Base-by-base conservation (phyloP, 345 rosid genomes). In the Arabis hirsuta region DNA sequence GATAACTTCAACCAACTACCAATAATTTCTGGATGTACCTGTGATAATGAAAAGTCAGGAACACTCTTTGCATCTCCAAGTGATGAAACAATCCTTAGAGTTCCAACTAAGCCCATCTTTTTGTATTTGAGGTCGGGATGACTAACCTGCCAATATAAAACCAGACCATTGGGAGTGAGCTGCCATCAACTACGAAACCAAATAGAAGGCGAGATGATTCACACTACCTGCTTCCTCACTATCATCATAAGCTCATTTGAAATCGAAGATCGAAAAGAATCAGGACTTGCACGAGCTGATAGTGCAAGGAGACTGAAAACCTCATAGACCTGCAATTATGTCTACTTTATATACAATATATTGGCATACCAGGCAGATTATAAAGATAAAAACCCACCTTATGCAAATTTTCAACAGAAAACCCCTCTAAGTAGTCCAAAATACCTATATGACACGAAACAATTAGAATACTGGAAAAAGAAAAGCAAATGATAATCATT, bases 401-500 rank as follows among this genome's bases (percentile, higher is more conserved):
- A 65, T 86, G 90, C 70, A 91, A 77, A 80, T 85, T 86, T 68
- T 85, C 91, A 65, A 80, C 55, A 71, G 76, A 79, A 79, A 89
- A 87, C 16, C 87, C 91, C 84, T 91, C 97, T 86, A 91, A 81
- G 84, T 87, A 91, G 80, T 91, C 97, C 86, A 91, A 77, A 71
- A 91, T 81, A 75, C 97, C 97, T 91, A 66, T 54, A 55, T 26
- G 12, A 54, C n/a, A 65, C 22, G 32, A 20, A 14, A 58, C 3
- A 67, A 76, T 50, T 56, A 75, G 50, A 62, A 60, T 43, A 58
- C 7, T 48, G 24, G 16, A 43, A 50, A 39, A 64, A 14, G 34
- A 24, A 71, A 55, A 29, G 9, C n/a, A 71, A 67, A 59, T 31
- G 65, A 78, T 26, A 38, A 62, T 31, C 42, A 39, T 46, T 31